phyloP scores from a whole-genome alignment of 1,284 basidiomycete species.

The Amylostereum areolatum region DNA sequence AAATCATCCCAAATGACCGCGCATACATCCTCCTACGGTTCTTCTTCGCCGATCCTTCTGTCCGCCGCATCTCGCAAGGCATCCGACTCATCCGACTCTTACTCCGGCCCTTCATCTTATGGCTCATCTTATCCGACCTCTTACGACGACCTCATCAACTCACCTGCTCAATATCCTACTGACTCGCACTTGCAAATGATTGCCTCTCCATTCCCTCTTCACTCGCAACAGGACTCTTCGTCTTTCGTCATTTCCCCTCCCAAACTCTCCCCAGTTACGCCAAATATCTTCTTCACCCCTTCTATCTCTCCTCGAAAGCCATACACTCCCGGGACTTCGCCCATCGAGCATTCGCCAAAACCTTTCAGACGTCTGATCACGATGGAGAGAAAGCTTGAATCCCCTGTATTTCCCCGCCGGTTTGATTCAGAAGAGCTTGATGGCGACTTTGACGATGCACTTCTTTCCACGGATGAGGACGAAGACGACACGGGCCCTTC shows the following conservation, averaged over 20 bases:
- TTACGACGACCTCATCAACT: background rate
- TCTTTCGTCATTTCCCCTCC: background rate
- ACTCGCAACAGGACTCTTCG: background rate
- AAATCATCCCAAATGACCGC: background rate
- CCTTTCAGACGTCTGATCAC: too few relatives aligned
- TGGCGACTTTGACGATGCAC: too few relatives aligned
- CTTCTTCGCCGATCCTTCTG: background rate
- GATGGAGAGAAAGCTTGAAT: too few relatives aligned
- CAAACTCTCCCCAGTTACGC: background rate
- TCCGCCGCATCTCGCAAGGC: background rate
- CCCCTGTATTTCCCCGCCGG: too few relatives aligned
- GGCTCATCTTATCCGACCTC: background rate
- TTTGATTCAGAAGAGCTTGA: too few relatives aligned
- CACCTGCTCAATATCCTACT: background rate
- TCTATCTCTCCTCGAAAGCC: background rate
- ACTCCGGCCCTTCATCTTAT: background rate
- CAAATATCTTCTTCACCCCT: background rate
- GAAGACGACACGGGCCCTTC: too few relatives aligned
- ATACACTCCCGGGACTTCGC: constrained; percentile 1
- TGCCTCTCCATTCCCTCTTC: constrained; percentile 1
- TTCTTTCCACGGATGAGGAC: too few relatives aligned
- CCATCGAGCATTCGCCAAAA: constrained; percentile 2
- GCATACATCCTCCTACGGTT: constrained; percentile 3
- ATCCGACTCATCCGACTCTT: background rate
- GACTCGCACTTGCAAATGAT: constrained; percentile 1